Evolutionary conservation across 176 grass and related monocot species (phyloP), one percentile per base, ranked within the genome.

Genomic region (Aechmea fasciata): DNA sequence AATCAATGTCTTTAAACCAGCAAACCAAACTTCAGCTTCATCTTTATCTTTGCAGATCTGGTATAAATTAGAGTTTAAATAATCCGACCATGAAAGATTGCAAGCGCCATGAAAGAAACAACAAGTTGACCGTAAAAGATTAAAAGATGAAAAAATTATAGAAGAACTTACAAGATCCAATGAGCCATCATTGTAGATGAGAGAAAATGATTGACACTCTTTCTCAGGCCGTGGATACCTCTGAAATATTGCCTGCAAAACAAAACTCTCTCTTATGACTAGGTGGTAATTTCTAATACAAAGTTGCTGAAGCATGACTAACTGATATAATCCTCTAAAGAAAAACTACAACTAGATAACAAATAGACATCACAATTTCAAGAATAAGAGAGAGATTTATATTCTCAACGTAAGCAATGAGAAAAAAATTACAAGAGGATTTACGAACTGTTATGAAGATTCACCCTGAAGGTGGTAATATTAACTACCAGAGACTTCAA

Each of bases 21-120:
- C 94, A 81, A 97, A 97, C 94, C 94, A 97, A 55, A 97, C 89
- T 84, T 97, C 94, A 29, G 94, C 94, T 87, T 97, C 94, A 82
- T 93, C 94, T 83, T 97, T 97, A 79, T 97, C 94, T 80, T 97
- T 97, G 76, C 94, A 97, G 70, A 93, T 93, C 94, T 97, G 73
- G 77, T 77, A 76, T 76, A 47, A 73, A 75, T 61, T 61, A 11
- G 13, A 61, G 55, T 1, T 41, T 41, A 41, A 69, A 69, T 49
- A 52, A 59, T 53, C 50, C 24, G 33, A 41, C 5, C 33, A 41
- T 7, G 33, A 41, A 41, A 41, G 33, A 41, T 41, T 41, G 13
- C 47, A 57, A 67, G 66, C 47, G 17, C 69, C 69, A 68, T 53
- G 64, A 72, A 71, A 85, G 74, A 90, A 83, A 4, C 48, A 77